These are phyloP conservation scores for Penicillium sp. DNA, from an alignment of 2,329 filamentous ascomycete species.

Conservation along the genomic window DNA sequence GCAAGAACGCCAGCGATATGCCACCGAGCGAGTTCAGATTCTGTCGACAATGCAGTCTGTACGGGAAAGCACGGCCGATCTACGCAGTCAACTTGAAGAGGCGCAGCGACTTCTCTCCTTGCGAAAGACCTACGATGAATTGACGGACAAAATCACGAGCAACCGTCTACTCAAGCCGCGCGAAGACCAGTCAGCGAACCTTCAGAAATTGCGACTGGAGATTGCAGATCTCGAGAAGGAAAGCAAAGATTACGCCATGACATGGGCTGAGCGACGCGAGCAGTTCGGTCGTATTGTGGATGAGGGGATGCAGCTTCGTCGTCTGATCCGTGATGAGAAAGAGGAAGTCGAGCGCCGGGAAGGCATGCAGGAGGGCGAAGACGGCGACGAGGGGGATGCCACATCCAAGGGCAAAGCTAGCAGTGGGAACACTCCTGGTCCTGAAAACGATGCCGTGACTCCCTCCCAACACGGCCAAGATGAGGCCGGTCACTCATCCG, in stretches of 20 bases:
- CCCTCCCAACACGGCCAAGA: constrained; percentile 38
- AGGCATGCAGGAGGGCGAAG: constrained; percentile 68
- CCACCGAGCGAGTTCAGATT: constrained; percentile 75
- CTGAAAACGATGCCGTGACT: constrained; percentile 48
- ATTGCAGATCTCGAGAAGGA: constrained; percentile 84
- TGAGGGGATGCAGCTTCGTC: constrained; percentile 81
- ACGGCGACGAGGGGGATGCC: constrained; percentile 55
- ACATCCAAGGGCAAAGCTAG: constrained; percentile 51
- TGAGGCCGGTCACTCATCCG: constrained; percentile 30
- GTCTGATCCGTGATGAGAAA: constrained; percentile 90
- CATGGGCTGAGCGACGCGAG: constrained; percentile 79
- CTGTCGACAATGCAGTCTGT: constrained; percentile 75
- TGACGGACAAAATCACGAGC: constrained; percentile 81
- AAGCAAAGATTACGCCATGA: constrained; percentile 74
- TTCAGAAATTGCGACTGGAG: constrained; percentile 82
- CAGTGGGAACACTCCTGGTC: constrained; percentile 51
- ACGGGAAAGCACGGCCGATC: constrained; percentile 68
- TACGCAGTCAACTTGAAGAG: constrained; percentile 73
- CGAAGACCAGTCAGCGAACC: constrained; percentile 75
- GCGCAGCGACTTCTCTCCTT: constrained; percentile 73
- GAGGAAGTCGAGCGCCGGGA: constrained; percentile 88
- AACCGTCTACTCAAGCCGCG: constrained; percentile 77
- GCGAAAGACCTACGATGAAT: constrained; percentile 81
- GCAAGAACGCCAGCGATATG: constrained; percentile 80
- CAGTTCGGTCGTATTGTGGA: constrained; percentile 88